phyloP scores from a whole-genome alignment of 768 basidiomycete species.

The Suillus discolor region DNA sequence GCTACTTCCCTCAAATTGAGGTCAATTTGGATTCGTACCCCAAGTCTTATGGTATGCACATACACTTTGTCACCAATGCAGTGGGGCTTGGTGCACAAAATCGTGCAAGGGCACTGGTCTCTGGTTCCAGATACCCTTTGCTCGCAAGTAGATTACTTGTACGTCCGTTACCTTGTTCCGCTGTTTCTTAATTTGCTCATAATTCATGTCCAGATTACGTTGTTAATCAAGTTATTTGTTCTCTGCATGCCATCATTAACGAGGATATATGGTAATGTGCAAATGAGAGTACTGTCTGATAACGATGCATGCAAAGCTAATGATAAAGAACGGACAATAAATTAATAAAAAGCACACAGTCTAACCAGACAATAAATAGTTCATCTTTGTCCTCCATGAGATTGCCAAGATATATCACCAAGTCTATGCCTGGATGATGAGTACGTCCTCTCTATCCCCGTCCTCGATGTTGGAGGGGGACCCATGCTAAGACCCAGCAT shows the following conservation, averaged over 20 bases:
- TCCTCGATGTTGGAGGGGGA: constrained; percentile 23
- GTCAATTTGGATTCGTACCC: constrained; percentile 92
- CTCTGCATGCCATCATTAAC: constrained; percentile 27
- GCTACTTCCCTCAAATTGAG: constrained; percentile 94
- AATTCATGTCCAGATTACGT: neutral
- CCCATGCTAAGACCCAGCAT: constrained; percentile 18
- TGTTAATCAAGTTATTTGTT: constrained; percentile 13
- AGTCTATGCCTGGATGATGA: constrained; percentile 52
- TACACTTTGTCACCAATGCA: constrained; percentile 91
- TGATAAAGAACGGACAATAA: constrained; percentile 22
- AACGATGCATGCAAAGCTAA: constrained; percentile 21
- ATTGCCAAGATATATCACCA: constrained; percentile 67
- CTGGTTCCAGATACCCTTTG: constrained; percentile 91
- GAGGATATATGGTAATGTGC: constrained; percentile 25
- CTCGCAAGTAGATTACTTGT: constrained; percentile 38
- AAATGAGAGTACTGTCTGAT: constrained; percentile 34
- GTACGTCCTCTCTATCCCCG: constrained; percentile 38
- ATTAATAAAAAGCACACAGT: constrained; percentile 12
- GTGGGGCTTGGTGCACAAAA: constrained; percentile 90
- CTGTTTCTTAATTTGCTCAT: neutral
- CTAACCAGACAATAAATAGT: constrained; percentile 4
- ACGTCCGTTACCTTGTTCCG: neutral
- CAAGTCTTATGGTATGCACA: constrained; percentile 84
- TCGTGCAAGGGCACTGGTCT: constrained; percentile 81
- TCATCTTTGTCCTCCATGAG: constrained; percentile 26